Evolutionary conservation across 2,329 filamentous ascomycete species (phyloP).

Genomic region (Colletotrichum spaethianum): DNA sequence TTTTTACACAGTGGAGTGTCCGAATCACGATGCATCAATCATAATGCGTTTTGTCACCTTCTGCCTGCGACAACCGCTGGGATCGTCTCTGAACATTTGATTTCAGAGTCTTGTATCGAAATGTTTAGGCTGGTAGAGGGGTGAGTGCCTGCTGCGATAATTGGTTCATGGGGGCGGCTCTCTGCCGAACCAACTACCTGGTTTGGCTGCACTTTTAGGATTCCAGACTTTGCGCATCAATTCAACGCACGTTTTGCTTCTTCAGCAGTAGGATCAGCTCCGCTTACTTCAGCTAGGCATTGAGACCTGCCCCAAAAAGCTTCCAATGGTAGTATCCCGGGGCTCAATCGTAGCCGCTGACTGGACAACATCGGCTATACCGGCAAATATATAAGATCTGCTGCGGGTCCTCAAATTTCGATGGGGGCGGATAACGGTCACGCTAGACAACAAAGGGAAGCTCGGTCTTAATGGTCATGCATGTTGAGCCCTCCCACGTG

Average conservation of each 20-base stretch:
- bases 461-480: background rate
- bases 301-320: background rate
- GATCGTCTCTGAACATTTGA: no score
- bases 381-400: conserved; percentile 14
- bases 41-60: background rate
- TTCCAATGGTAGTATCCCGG: background rate
- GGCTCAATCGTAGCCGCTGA: background rate
- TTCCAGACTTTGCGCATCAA: background rate
- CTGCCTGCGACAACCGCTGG: background rate
- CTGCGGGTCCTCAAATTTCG: conserved; percentile 1
- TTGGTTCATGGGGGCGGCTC: background rate
- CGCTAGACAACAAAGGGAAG: conserved; percentile 29
- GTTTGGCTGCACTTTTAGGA: background rate
- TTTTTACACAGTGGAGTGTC: no score
- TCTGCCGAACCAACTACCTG: background rate
- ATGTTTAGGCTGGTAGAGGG: background rate
- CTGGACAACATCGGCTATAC: conserved; percentile 15
- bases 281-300: no score
- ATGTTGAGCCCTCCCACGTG: conserved; percentile 22
- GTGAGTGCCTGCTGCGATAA: background rate
- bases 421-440: background rate
- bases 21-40: no score
- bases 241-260: background rate
- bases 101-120: background rate
- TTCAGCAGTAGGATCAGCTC: background rate